Conservation (phyloP, 768 basidiomycete species). For the Punctularia strigosozonata region DNA sequence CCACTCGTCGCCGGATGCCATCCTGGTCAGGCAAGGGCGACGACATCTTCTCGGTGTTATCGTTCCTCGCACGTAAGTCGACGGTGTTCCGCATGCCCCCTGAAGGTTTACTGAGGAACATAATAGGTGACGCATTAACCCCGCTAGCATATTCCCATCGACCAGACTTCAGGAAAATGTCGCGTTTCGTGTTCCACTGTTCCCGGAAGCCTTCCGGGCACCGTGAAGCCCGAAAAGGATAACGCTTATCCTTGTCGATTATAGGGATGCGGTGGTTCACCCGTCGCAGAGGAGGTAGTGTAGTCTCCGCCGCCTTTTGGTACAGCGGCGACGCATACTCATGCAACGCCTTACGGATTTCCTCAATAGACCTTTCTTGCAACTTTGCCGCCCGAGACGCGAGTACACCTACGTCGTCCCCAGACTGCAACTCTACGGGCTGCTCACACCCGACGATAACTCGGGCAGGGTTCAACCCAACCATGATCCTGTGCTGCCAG, state of each 20-base stretch:
- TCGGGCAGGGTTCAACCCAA: constrained; percentile 3
- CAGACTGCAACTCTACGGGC: too few relatives aligned
- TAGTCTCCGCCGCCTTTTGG: constrained; percentile 4
- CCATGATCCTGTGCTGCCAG: constrained; percentile 10
- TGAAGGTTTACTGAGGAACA: constrained; percentile 6
- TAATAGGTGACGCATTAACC: constrained; percentile 10
- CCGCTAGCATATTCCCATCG: constrained; percentile 10
- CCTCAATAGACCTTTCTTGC: constrained; percentile 7
- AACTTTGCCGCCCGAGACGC: constrained; percentile 4
- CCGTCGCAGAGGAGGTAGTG: constrained; percentile 9
- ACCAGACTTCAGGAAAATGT: constrained; percentile 11
- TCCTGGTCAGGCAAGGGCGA: constrained; percentile 17
- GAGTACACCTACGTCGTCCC: constrained; percentile 1
- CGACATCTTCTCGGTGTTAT: constrained; percentile 13
- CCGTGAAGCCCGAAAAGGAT: constrained; percentile 8
- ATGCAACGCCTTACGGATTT: constrained; percentile 8
- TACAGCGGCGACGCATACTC: constrained; percentile 11
- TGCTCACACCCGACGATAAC: constrained; percentile 11
- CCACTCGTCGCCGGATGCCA: constrained; percentile 10
- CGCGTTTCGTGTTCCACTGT: constrained; percentile 10
- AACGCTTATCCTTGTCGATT: constrained; percentile 9
- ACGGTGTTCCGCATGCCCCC: constrained; percentile 3
- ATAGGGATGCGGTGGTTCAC: constrained; percentile 12
- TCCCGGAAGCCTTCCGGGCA: constrained; percentile 12
- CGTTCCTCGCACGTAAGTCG: constrained; percentile 11